Evolutionary conservation across 2,329 filamentous ascomycete genomes (phyloP).

Genomic region (Gnomoniopsis sp.): DNA sequence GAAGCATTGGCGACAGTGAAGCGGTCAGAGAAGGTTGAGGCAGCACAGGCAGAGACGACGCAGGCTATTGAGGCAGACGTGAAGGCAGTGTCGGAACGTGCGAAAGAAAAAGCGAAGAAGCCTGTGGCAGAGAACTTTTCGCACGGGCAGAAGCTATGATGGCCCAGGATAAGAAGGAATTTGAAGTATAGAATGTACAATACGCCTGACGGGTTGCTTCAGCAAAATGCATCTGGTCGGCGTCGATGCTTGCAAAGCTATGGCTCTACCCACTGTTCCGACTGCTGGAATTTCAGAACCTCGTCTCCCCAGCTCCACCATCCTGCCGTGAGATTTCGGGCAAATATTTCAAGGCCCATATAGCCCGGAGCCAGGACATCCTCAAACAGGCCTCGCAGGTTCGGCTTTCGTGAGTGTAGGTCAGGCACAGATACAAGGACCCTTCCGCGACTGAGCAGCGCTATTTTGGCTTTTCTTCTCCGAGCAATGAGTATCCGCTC

Average conservation of each 20-base stretch:
- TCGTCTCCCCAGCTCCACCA: constrained; percentile 82
- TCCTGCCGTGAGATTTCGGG: constrained; percentile 67
- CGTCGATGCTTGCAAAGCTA: constrained; percentile 19
- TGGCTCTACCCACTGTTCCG: constrained; percentile 44
- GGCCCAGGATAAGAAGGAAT: not conserved
- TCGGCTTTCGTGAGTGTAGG: constrained; percentile 76
- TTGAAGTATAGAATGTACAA: constrained; percentile 1
- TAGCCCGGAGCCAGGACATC: constrained; percentile 49
- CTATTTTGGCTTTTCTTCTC: constrained; percentile 26
- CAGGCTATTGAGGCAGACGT: constrained; percentile 6
- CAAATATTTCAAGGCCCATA: constrained; percentile 71
- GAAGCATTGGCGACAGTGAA: constrained; percentile 24
- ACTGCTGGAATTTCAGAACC: constrained; percentile 64
- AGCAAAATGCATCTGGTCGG: not conserved
- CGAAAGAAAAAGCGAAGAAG: constrained; percentile 22
- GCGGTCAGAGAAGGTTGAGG: constrained; percentile 16
- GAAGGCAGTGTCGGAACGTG: constrained; percentile 16
- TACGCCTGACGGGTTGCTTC: not conserved
- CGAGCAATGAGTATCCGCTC: constrained; percentile 66
- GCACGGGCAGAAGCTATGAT: not conserved
- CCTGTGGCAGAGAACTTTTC: constrained; percentile 21
- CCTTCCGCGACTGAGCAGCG: constrained; percentile 39
- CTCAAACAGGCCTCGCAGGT: constrained; percentile 59
- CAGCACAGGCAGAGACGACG: constrained; percentile 40
- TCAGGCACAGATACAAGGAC: constrained; percentile 71